Percentiles rank a stretch among this genome's conserved stretches.
Evolutionary conservation across 768 basidiomycete genomes (phyloP).

Genomic region (Tricholoma furcatifolium): DNA sequence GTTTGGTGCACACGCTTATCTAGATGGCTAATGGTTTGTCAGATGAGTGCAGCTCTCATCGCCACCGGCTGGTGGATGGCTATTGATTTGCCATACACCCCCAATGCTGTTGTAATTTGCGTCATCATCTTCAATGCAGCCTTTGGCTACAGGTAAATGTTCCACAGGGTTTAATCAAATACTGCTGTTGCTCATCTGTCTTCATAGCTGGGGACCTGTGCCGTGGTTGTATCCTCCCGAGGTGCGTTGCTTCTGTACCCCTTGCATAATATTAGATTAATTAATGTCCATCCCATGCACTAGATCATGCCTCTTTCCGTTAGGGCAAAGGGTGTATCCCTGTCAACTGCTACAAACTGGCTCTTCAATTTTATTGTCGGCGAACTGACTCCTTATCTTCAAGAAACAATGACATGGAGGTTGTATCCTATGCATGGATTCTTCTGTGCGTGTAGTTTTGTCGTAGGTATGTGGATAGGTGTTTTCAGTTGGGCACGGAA

Average conservation of each 20-base stretch:
- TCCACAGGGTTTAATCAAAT: conserved; percentile 7
- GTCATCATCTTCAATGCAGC: conserved; percentile 94
- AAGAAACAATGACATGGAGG: conserved; percentile 87
- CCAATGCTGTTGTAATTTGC: conserved; percentile 82
- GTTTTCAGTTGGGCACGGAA: background rate
- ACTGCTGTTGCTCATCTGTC: background rate
- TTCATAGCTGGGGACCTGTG: conserved; percentile 75
- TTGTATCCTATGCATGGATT: conserved; percentile 96
- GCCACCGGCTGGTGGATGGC: conserved; percentile 94
- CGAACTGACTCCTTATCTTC: conserved; percentile 81
- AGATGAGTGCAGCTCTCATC: conserved; percentile 83
- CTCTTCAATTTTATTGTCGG: conserved; percentile 91
- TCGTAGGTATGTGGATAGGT: conserved; percentile 53
- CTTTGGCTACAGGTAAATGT: conserved; percentile 91
- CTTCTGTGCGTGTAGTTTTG: conserved; percentile 84
- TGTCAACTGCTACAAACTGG: conserved; percentile 91
- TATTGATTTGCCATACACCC: conserved; percentile 81
- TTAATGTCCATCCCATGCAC: background rate
- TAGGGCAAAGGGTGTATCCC: conserved; percentile 92
- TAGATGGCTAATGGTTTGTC: background rate
- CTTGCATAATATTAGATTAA: background rate
- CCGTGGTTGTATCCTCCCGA: conserved; percentile 91
- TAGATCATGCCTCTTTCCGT: conserved; percentile 89
- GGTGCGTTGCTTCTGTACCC: conserved; percentile 33
- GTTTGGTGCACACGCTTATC: background rate